Conservation (phyloP, 2,329 filamentous ascomycete species). For the Penicillium sp. region DNA sequence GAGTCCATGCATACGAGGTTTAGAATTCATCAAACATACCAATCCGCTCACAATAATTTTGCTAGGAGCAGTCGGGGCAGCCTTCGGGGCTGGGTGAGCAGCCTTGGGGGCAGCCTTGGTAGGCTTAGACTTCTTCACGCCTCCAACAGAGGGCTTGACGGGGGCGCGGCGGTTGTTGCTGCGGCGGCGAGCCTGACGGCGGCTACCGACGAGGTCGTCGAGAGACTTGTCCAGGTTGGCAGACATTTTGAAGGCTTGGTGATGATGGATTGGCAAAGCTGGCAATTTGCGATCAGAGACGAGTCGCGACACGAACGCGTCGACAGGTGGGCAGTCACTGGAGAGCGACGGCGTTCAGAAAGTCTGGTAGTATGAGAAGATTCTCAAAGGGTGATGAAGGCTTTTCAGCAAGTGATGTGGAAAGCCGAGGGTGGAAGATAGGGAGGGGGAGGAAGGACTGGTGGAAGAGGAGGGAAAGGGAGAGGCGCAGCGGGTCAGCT, state of each 20-base stretch:
- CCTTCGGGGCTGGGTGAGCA: slow-evolving; percentile 59
- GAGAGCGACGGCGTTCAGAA: slow-evolving; percentile 11
- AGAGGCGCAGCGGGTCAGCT: slow-evolving; percentile 5
- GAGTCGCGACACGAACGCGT: slow-evolving; percentile 14
- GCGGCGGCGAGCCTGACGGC: slow-evolving; percentile 47
- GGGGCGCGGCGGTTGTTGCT: slow-evolving; percentile 46
- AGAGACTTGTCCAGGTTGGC: slow-evolving; percentile 95
- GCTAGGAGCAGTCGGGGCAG: slow-evolving; percentile 66
- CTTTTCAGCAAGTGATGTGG: slow-evolving; percentile 6
- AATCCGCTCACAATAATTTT: slow-evolving; percentile 99
- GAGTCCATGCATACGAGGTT: slow-evolving; percentile 10
- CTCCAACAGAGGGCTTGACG: slow-evolving; percentile 67
- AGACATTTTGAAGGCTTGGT: slow-evolving; percentile 63
- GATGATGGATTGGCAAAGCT: slow-evolving; percentile 12
- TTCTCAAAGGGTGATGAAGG: background rate
- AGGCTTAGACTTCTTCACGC: slow-evolving; percentile 73
- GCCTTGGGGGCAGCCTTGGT: slow-evolving; percentile 47
- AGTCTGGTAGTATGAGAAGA: slow-evolving; percentile 10
- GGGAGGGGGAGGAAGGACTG: background rate
- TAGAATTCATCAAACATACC: slow-evolving; percentile 58
- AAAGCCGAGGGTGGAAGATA: slow-evolving; percentile 9
- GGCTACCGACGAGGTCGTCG: slow-evolving; percentile 90
- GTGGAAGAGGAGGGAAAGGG: slow-evolving; percentile 10
- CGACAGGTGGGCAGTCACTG: background rate
- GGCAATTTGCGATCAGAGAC: slow-evolving; percentile 12